These are phyloP conservation scores for Dichotomocladium elegans DNA, from an alignment of 371 early-diverging fungal species.

Conservation along the genomic window DNA sequence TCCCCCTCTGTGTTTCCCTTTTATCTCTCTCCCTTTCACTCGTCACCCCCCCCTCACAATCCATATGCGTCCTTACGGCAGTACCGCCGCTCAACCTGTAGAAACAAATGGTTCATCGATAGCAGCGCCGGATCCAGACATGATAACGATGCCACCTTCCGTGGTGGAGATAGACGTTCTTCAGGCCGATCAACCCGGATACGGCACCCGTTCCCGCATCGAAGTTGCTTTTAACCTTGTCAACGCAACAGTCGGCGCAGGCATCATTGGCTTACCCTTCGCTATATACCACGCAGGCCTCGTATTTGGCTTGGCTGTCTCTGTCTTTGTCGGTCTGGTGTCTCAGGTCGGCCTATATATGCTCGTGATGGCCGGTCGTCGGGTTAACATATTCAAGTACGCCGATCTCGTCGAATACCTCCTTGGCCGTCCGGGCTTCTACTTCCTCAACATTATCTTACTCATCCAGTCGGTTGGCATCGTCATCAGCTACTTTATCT, in stretches of 20 bases:
- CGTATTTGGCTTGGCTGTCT: slow-evolving; percentile 36
- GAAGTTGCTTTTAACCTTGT: slow-evolving; percentile 39
- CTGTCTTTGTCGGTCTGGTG: slow-evolving; percentile 31
- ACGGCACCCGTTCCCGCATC: slow-evolving; percentile 14
- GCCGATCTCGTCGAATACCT: slow-evolving; percentile 38
- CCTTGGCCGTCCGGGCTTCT: slow-evolving; percentile 34
- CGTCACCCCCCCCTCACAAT: neutral
- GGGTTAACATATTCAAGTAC: slow-evolving; percentile 36
- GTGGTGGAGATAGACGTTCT: too few relatives aligned
- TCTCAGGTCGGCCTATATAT: slow-evolving; percentile 38
- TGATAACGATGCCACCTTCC: too few relatives aligned
- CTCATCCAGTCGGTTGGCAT: slow-evolving; percentile 36
- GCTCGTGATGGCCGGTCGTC: slow-evolving; percentile 40
- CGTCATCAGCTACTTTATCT: slow-evolving; percentile 34
- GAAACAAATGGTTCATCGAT: neutral
- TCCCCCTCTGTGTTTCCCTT: neutral
- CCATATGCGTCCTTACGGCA: slow-evolving; percentile 7
- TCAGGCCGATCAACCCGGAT: slow-evolving; percentile 23
- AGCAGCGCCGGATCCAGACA: neutral
- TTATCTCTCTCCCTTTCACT: neutral
- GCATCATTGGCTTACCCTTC: slow-evolving; percentile 46
- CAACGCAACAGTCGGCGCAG: slow-evolving; percentile 51
- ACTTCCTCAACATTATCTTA: slow-evolving; percentile 33
- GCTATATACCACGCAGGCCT: slow-evolving; percentile 45
- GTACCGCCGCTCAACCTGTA: neutral